These are phyloP conservation scores for Ustulina deusta DNA, from an alignment of 2,329 filamentous ascomycete species.

Conservation along the genomic window DNA sequence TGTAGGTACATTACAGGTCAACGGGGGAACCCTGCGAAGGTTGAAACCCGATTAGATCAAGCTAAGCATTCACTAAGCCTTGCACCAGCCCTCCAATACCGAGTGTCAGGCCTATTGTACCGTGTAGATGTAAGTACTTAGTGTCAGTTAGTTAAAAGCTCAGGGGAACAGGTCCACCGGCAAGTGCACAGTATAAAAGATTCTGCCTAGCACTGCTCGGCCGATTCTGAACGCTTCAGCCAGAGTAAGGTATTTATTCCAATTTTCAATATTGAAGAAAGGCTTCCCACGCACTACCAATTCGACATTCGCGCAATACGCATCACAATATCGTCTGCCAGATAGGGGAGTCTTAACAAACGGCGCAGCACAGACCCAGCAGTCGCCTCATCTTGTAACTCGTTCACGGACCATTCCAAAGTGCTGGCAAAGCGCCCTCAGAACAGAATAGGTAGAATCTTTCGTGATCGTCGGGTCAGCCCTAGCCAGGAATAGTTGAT, in stretches of 20 bases:
- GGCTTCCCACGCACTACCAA: not conserved
- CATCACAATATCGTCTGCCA: not conserved
- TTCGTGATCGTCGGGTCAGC: constrained; percentile 24
- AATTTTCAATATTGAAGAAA: not conserved
- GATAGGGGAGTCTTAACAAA: not conserved
- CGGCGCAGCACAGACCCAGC: constrained; percentile 4
- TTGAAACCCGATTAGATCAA: not conserved
- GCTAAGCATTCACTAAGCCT: constrained; percentile 30
- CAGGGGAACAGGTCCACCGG: no score
- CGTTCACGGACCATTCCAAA: not conserved
- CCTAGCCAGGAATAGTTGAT: constrained; percentile 12
- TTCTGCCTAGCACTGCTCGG: not conserved
- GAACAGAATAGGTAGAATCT: constrained; percentile 1
- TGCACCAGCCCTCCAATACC: constrained; percentile 20
- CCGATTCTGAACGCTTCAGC: not conserved
- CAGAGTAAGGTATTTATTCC: not conserved
- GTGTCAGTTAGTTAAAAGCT: no score
- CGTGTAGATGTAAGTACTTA: no score
- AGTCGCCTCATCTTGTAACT: constrained; percentile 12
- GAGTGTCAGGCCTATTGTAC: not conserved
- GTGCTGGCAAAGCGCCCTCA: not conserved
- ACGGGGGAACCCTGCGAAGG: no score
- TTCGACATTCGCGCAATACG: not conserved
- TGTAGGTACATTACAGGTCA: no score
- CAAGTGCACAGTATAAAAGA: not conserved